phyloP scores from a whole-genome alignment of 306 rosid genomes.

The Inga oerstediana region DNA sequence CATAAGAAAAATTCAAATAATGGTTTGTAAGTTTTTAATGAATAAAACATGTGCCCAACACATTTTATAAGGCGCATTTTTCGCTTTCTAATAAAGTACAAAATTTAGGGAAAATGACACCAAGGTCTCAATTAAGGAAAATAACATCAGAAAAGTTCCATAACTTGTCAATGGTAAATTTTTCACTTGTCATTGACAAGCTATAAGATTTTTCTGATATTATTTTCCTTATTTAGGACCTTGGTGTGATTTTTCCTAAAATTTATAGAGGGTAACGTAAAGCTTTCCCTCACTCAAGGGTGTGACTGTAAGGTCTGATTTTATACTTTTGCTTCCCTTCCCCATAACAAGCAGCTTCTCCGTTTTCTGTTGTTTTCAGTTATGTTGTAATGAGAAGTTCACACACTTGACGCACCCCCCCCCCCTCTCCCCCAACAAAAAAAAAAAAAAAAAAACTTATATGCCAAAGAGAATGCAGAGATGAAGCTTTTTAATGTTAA shows the following conservation, averaged over 20 bases:
- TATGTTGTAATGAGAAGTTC: background rate
- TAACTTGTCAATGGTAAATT: too few relatives aligned
- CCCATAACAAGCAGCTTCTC: background rate
- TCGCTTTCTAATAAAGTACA: conserved; percentile 9
- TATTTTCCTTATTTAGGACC: too few relatives aligned
- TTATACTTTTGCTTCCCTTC: background rate
- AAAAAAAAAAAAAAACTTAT: too few relatives aligned
- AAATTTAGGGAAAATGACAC: background rate
- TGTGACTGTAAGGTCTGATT: background rate
- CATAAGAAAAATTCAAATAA: conserved; percentile 22
- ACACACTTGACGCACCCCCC: background rate
- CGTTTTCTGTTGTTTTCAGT: background rate
- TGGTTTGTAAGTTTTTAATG: background rate
- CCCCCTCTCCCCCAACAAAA: too few relatives aligned
- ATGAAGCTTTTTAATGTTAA: background rate
- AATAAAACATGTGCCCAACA: conserved; percentile 1
- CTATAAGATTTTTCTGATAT: too few relatives aligned
- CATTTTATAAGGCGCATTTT: conserved; percentile 2
- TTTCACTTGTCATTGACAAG: too few relatives aligned
- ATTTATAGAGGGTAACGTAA: conserved; percentile 11
- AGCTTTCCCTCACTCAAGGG: conserved; percentile 5
- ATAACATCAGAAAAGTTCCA: too few relatives aligned
- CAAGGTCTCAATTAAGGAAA: too few relatives aligned
- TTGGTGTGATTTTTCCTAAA: too few relatives aligned
- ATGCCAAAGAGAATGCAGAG: background rate